Conservation (phyloP, 768 basidiomycete genomes). For the Russula foetens region DNA sequence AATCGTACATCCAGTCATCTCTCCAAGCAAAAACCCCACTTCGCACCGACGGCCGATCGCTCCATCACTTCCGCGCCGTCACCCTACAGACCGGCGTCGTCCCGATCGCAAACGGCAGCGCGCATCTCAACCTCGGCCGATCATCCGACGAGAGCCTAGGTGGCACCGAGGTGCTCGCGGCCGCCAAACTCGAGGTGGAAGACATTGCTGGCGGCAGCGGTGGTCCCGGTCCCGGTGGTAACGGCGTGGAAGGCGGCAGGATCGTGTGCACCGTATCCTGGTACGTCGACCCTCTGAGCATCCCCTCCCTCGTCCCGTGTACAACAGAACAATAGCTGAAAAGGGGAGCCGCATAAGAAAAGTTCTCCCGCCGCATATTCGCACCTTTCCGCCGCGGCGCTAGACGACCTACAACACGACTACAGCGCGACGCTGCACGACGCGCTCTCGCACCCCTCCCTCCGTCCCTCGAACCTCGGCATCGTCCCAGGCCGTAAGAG, state of each 20-base stretch:
- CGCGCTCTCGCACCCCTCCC: conserved; percentile 56
- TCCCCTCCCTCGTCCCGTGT: neutral
- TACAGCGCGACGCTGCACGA: conserved; percentile 53
- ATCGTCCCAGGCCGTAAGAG: conserved; percentile 45
- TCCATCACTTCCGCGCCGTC: conserved; percentile 59
- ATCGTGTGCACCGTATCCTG: conserved; percentile 67
- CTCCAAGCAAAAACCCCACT: conserved; percentile 49
- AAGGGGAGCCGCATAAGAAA: conserved; percentile 30
- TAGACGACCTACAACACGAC: conserved; percentile 76
- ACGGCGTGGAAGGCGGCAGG: conserved; percentile 48
- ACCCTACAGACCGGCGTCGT: conserved; percentile 70
- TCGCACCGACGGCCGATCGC: conserved; percentile 69
- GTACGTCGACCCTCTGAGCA: conserved; percentile 37
- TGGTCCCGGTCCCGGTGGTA: conserved; percentile 35
- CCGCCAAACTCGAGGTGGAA: conserved; percentile 74
- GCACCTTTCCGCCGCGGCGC: conserved; percentile 45
- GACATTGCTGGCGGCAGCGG: conserved; percentile 31
- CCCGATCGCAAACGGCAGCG: conserved; percentile 81
- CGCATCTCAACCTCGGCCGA: conserved; percentile 62
- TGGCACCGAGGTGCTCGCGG: conserved; percentile 73
- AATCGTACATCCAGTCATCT: conserved; percentile 64
- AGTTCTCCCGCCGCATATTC: conserved; percentile 83
- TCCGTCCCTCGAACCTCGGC: conserved; percentile 56
- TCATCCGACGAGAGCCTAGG: conserved; percentile 45
- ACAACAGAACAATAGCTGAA: conserved; percentile 5